Evolutionary conservation across 1,284 basidiomycete species (phyloP), one percentile per base, ranked within the genome.

Genomic region (Papiliotrema laurentii): DNA sequence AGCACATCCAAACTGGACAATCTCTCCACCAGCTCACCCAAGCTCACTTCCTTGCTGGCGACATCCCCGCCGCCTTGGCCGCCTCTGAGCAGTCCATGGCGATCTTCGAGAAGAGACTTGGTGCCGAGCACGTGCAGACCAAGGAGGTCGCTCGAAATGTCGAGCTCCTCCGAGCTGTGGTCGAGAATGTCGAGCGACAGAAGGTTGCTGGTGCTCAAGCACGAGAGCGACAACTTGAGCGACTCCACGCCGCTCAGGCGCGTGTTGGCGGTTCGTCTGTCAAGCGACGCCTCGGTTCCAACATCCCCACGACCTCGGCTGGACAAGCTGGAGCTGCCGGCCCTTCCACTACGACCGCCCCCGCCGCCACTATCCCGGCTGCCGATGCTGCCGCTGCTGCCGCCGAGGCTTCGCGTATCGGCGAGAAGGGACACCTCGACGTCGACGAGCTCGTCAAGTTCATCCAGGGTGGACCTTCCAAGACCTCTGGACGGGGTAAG

Each of bases 401-500:
- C 19, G 53, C 51, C 33, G 54, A 40, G 4, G 21, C 43, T 19
- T 48, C 51, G 2, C 43, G 51, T 24, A 66, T 69, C 45, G 71
- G 68, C 24, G 63, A 69, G 45, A 63, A 60, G 47, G 71, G 68
- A 4, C 62, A 69, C 42, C 43, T 71, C 49, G 69, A 68, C 48
- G 63, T 77, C 24, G 75, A 77, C 45, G 74, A 74, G 50, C 64
- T 77, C 43, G 75, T 76, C 58, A 66, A 69, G 50, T 77, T 69
- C 58, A 75, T 76, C 55, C 68, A 73, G 54, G 69, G 72, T 53
- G 44, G 47, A 49, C 38, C 25, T 30, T 45, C 42, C 34, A 56
- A 56, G 45, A 43, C 56, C 3, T 25, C 59, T 10, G 42, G 54
- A 28, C 56, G 69, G 30, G 64, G 64, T 24, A 73, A 72, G 63